Evolutionary conservation across 2,329 filamentous ascomycete species (phyloP), one percentile per base, ranked within the genome.

Genomic region (Trichoderma arundinaceum): DNA sequence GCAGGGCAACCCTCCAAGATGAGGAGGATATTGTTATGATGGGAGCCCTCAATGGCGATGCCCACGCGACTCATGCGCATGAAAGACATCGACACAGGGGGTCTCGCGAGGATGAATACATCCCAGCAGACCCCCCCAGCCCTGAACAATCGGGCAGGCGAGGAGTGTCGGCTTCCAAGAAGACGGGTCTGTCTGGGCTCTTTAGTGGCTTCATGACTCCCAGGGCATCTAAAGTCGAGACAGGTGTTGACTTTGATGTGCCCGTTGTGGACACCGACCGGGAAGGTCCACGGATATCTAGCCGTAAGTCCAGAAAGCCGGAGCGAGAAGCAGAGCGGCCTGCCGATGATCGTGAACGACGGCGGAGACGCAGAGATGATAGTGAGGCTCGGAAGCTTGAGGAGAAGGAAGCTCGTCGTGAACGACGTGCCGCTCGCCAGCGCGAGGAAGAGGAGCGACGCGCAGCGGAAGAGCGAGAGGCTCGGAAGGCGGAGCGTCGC

Each of bases 391-490:
- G 69, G 9, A 78, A 79, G 65, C 79, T 82, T 64, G 85, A 86
- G 68, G 86, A 89, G 66, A 87, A 84, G 69, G 85, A 88, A 59
- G 82, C 83, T 2, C 82, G 86, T 44, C 82, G 85, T 7, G 87
- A 87, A 68, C 78, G 84, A 10, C 81, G 82, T 32, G 80, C 80
- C 1, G 79, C 80, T 48, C 81, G 81, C 19, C 76, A 80, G 60
- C 78, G 79, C n/a, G 82, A 84, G 62, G 82, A 83, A 38, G 76
- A 77, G 1, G 83, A 85, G 52, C 81, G 82, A 19, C 81, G 79
- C 52, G 80, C 78, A n/a, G 73, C 75, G 15, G 83, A 86, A 62
- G 81, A 83, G 13, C 79, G 69, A 70, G 84, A 84, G 17, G 80
- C 78, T 1, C 80, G 82, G 64, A 80, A 83, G 39, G 77, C 79